Evolutionary conservation across 768 basidiomycete genomes (phyloP).

Genomic region (Kwoniella sp.): DNA sequence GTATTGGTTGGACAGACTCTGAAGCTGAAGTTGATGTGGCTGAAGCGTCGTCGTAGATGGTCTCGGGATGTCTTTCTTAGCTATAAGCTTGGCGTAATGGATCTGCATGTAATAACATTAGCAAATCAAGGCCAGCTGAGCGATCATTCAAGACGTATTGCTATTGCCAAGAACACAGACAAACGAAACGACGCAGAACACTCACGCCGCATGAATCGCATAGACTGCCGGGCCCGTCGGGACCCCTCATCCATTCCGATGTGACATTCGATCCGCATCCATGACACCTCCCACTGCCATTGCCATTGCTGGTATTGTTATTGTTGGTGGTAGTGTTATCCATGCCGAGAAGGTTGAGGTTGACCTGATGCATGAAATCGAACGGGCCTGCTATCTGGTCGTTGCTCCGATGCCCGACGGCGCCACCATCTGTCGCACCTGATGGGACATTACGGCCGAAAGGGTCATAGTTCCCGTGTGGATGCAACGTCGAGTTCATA

Average conservation of each 20-base stretch:
- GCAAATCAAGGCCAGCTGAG: background rate
- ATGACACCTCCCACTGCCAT: conserved; percentile 32
- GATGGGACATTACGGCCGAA: background rate
- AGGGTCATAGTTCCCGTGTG: background rate
- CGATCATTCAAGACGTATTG: no score
- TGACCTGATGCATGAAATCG: background rate
- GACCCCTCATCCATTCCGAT: conserved; percentile 44
- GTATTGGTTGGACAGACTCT: no score
- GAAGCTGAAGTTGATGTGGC: background rate
- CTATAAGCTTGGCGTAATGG: conserved; percentile 36
- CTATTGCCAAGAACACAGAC: background rate
- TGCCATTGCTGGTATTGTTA: conserved; percentile 4
- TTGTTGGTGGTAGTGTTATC: background rate
- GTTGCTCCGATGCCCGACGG: background rate
- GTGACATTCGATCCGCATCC: conserved; percentile 37
- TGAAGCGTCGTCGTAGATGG: background rate
- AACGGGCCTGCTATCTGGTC: background rate
- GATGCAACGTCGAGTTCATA: background rate
- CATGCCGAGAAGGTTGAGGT: background rate
- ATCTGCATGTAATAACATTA: conserved; percentile 9
- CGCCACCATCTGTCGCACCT: background rate
- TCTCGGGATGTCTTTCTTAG: conserved; percentile 17
- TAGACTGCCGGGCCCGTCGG: conserved; percentile 47
- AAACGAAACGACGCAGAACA: no score
- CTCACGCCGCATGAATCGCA: conserved; percentile 51